Evolutionary conservation across 257 asterid species (phyloP).

Genomic region (Lavandula angustifolia): DNA sequence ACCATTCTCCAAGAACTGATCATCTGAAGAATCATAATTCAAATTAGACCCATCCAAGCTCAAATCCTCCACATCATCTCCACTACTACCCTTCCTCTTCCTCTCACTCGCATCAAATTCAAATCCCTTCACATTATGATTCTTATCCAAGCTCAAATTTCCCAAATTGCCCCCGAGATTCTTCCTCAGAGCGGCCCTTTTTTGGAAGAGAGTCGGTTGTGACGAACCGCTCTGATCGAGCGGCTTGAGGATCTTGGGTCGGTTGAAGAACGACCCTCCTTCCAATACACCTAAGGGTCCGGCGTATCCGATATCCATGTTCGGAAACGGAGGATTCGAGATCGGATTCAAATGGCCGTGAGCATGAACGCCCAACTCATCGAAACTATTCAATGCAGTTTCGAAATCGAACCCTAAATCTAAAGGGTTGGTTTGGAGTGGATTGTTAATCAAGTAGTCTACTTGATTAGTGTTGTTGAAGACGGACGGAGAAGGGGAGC

Average conservation of each 20-base stretch:
- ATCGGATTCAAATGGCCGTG: constrained; percentile 37
- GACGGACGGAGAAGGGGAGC: constrained; percentile 71
- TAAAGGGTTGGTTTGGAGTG: constrained; percentile 37
- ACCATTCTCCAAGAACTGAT: constrained; percentile 49
- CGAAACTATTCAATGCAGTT: constrained; percentile 33
- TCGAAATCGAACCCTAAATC: constrained; percentile 71
- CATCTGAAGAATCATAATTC: constrained; percentile 88
- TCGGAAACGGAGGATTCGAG: constrained; percentile 14
- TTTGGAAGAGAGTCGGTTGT: constrained; percentile 89
- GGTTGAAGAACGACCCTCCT: constrained; percentile 32
- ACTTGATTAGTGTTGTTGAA: constrained; percentile 49
- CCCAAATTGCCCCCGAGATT: constrained; percentile 50
- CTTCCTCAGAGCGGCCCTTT: constrained; percentile 83
- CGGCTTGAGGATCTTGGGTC: constrained; percentile 79
- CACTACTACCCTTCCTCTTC: constrained; percentile 56
- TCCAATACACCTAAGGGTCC: constrained; percentile 47
- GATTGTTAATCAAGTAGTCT: constrained; percentile 45
- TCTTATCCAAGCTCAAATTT: constrained; percentile 41
- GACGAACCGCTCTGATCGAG: constrained; percentile 52
- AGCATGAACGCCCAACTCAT: neutral
- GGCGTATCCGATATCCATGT: constrained; percentile 39
- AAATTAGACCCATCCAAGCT: constrained; percentile 73
- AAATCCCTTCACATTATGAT: neutral
- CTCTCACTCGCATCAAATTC: constrained; percentile 36
- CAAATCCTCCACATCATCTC: constrained; percentile 67